phyloP scores from a whole-genome alignment of 495 filamentous ascomycete genomes.

The Pyrenula massariospora region DNA sequence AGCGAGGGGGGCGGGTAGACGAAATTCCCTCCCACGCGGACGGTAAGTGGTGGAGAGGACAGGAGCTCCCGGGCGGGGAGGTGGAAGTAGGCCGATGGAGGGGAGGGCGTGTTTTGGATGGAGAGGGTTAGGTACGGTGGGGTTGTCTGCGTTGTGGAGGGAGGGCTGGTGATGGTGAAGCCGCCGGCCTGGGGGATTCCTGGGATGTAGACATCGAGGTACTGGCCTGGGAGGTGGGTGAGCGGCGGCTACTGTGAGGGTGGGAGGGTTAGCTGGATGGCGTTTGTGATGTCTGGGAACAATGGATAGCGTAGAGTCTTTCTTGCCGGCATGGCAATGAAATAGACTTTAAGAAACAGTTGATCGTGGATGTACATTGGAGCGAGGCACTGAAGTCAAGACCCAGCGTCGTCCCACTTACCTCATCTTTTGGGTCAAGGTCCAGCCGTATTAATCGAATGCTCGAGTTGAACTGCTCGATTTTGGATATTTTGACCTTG shows the following conservation, averaged over 20 bases:
- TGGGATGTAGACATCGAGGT: conserved; percentile 75
- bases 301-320: too few species aligned
- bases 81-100: conserved; percentile 71
- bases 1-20: conserved; percentile 53
- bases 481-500: conserved; percentile 30
- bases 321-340: not conserved
- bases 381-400: too few species aligned
- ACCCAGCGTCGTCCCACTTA: too few species aligned
- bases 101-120: conserved; percentile 50
- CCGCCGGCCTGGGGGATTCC: conserved; percentile 57
- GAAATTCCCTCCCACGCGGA: conserved; percentile 68
- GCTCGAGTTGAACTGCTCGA: conserved; percentile 33
- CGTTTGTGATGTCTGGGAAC: too few species aligned
- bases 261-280: conserved; percentile 8
- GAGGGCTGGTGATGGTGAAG: conserved; percentile 78
- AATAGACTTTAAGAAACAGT: conserved; percentile 4
- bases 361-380: too few species aligned
- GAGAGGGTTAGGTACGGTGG: conserved; percentile 43
- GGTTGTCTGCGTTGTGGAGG: conserved; percentile 24
- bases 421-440: conserved; percentile 12
- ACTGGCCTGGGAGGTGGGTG: conserved; percentile 72
- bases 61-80: conserved; percentile 12
- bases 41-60: not conserved
- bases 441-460: conserved; percentile 38
- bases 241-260: conserved; percentile 16